Conservation (phyloP, 225 moss, liverwort and hornwort genomes). For the Rhytidiadelphus loreus region DNA sequence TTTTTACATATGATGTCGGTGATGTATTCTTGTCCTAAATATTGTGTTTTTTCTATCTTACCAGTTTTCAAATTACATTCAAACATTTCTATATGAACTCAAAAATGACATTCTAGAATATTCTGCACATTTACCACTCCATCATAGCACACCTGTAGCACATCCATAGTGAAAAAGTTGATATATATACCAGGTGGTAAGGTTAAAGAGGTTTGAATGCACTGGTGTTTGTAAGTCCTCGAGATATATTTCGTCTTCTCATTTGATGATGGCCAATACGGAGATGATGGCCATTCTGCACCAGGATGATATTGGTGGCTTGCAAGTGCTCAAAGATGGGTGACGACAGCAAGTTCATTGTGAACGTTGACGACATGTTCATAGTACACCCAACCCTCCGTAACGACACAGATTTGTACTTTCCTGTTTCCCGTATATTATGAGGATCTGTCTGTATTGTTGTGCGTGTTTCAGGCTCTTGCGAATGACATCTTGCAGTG, state of each 20-base stretch:
- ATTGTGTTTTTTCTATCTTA: no score
- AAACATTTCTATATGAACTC: background rate
- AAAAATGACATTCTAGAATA: background rate
- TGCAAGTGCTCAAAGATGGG: constrained; percentile 9
- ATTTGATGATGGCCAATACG: background rate
- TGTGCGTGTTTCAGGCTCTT: background rate
- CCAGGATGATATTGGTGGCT: background rate
- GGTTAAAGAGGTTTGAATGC: background rate
- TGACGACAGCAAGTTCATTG: background rate
- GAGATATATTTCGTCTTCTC: background rate
- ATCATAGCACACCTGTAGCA: background rate
- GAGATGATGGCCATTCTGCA: background rate
- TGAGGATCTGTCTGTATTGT: background rate
- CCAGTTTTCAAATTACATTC: background rate
- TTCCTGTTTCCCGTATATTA: background rate
- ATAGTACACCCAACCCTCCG: background rate
- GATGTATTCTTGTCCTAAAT: no score
- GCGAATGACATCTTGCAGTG: background rate
- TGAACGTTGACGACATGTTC: constrained; percentile 8
- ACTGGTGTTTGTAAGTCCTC: background rate
- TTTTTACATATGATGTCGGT: no score
- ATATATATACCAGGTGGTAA: background rate
- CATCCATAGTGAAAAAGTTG: background rate
- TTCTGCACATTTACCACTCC: background rate
- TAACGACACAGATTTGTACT: background rate